Evolutionary conservation across 2,329 filamentous ascomycete genomes (phyloP).

Genomic region (Aspergillus pseudoterreus): DNA sequence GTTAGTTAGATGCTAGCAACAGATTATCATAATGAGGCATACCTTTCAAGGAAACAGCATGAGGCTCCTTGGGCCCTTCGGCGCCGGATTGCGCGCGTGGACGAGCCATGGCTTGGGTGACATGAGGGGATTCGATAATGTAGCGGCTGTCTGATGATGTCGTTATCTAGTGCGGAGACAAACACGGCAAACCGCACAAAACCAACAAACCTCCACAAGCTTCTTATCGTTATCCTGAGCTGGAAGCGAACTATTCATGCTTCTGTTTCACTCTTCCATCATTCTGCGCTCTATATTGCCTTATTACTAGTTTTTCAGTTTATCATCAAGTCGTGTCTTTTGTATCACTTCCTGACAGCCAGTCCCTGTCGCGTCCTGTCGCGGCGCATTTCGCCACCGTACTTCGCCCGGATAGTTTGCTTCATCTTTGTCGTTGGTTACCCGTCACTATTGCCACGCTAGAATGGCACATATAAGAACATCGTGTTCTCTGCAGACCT

Average conservation of each 20-base stretch:
- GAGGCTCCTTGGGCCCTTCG: conserved; percentile 63
- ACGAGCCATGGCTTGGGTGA: conserved; percentile 34
- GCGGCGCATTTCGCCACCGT: too few relatives aligned
- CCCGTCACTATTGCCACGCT: too few relatives aligned
- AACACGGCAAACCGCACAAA: conserved; percentile 25
- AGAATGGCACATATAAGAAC: too few relatives aligned
- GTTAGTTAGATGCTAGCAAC: conserved; percentile 15
- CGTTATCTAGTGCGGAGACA: conserved; percentile 14
- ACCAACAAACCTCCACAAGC: conserved; percentile 22
- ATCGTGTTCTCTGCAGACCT: too few relatives aligned
- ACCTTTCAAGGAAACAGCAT: conserved; percentile 74
- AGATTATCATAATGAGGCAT: conserved; percentile 10
- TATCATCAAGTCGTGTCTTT: too few relatives aligned
- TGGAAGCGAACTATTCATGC: not conserved
- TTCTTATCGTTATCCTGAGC: not conserved
- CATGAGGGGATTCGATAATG: not conserved
- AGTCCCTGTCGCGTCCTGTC: too few relatives aligned
- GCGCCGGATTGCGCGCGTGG: conserved; percentile 40
- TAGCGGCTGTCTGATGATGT: not conserved
- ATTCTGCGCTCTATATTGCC: not conserved
- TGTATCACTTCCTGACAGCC: too few relatives aligned
- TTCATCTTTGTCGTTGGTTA: too few relatives aligned
- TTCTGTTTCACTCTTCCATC: not conserved
- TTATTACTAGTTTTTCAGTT: not conserved
- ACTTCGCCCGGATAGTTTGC: too few relatives aligned